A percentile compares a stretch with the other conserved stretches of the same genome.
Evolutionary conservation across 306 rosid species (phyloP).

Genomic region (Lagenaria siceraria): DNA sequence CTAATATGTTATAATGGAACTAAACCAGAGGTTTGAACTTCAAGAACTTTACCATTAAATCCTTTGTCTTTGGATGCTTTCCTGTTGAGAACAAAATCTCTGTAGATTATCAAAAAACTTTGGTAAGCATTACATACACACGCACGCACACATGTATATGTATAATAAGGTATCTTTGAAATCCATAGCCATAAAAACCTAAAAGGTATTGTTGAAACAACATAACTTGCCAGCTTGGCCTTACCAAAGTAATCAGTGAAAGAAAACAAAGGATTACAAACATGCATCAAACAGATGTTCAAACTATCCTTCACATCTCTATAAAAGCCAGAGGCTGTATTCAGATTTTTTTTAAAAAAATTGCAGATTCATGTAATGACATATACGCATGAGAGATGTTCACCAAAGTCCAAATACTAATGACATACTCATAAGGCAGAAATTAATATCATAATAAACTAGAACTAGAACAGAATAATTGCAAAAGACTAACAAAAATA

Average conservation of each 20-base stretch:
- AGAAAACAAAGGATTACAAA: neutral
- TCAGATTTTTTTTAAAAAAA: neutral
- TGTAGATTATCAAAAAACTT: constrained; percentile 23
- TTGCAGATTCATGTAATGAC: neutral
- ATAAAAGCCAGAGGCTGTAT: neutral
- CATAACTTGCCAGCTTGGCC: neutral
- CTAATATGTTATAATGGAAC: neutral
- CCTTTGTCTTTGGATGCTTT: constrained; percentile 72
- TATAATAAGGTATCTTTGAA: neutral
- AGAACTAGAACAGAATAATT: neutral
- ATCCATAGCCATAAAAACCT: neutral
- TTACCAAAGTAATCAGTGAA: neutral
- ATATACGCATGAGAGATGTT: neutral
- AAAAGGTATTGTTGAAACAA: neutral
- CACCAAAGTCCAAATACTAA: neutral
- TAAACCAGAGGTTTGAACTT: neutral
- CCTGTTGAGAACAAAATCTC: constrained; percentile 69
- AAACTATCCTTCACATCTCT: neutral
- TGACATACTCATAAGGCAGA: neutral
- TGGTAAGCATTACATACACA: neutral
- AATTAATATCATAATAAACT: neutral
- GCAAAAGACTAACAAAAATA: neutral
- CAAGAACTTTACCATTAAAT: constrained; percentile 46
- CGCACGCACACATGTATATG: neutral
- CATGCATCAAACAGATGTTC: neutral